A percentile compares a stretch with the other conserved stretches of the same genome.
Evolutionary conservation across 1,284 basidiomycete genomes (phyloP).

Genomic region (Microbotryum violaceum): DNA sequence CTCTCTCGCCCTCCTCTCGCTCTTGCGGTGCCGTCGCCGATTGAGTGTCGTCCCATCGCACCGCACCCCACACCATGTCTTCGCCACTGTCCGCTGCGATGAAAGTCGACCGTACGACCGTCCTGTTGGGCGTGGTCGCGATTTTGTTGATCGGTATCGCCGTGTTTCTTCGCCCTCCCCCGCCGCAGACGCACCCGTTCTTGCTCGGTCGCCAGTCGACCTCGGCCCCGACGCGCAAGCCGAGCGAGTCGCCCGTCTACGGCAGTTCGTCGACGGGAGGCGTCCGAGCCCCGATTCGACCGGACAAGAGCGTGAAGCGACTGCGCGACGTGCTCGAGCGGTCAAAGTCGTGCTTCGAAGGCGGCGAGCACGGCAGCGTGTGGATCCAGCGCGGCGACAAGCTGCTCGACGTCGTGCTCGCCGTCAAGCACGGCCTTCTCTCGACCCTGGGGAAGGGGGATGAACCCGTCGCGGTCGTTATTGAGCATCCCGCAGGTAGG

Average conservation of each 20-base stretch:
- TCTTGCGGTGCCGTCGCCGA: too few species aligned
- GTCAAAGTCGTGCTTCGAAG: constrained; percentile 14
- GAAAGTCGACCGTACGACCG: constrained; percentile 16
- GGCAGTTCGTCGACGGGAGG: constrained; percentile 5
- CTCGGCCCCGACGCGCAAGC: constrained; percentile 7
- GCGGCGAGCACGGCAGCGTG: constrained; percentile 7
- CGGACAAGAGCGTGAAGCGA: constrained; percentile 11
- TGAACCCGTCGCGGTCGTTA: constrained; percentile 14
- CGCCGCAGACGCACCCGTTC: constrained; percentile 29
- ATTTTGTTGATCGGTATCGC: constrained; percentile 9
- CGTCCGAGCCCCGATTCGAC: constrained; percentile 8
- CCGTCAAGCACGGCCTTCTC: constrained; percentile 15
- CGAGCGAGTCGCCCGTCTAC: constrained; percentile 25
- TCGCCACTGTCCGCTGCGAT: not conserved
- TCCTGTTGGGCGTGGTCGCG: constrained; percentile 12
- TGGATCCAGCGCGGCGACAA: constrained; percentile 20
- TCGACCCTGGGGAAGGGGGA: not conserved
- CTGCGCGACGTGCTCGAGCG: constrained; percentile 13
- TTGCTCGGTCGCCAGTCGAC: constrained; percentile 24
- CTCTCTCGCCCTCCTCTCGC: too few species aligned
- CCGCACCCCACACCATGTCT: not conserved
- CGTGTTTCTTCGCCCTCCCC: constrained; percentile 12
- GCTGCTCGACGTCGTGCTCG: constrained; percentile 9
- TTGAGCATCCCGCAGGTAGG: constrained; percentile 24
- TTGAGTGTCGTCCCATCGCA: not conserved